A percentile compares a stretch with the other conserved stretches of the same genome.
Evolutionary conservation across 805 yeast species (phyloP).

Genomic region (Wickerhamiella slavikovae): DNA sequence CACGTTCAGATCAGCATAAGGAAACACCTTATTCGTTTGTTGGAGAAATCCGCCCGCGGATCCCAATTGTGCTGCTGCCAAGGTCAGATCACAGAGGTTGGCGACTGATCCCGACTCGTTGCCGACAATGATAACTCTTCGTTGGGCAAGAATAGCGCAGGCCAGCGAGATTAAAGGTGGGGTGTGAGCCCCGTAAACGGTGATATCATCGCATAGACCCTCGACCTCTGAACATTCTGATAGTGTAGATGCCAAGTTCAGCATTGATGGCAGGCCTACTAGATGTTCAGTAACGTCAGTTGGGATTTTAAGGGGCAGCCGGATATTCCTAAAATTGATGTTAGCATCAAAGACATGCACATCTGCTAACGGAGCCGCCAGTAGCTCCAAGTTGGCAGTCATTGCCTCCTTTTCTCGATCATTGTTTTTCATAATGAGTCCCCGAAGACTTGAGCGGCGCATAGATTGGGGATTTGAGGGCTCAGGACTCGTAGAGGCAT

Average conservation of each 20-base stretch:
- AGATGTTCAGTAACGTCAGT: slow-evolving; percentile 14
- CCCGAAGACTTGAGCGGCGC: too few relatives aligned
- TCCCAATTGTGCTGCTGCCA: slow-evolving; percentile 27
- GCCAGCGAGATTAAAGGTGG: slow-evolving; percentile 33
- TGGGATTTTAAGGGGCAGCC: slow-evolving; percentile 17
- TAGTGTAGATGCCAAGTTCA: slow-evolving; percentile 7
- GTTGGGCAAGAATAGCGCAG: slow-evolving; percentile 33
- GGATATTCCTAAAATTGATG: slow-evolving; percentile 12
- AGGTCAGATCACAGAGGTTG: slow-evolving; percentile 29
- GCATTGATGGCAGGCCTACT: slow-evolving; percentile 16
- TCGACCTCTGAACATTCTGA: slow-evolving; percentile 12
- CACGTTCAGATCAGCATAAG: slow-evolving; percentile 34
- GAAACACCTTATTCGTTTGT: slow-evolving; percentile 28
- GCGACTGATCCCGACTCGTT: slow-evolving; percentile 24
- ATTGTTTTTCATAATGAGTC: background rate
- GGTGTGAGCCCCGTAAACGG: slow-evolving; percentile 32
- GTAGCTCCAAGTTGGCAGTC: slow-evolving; percentile 3
- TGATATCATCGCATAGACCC: slow-evolving; percentile 21
- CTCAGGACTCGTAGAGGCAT: too few relatives aligned
- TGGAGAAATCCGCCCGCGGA: slow-evolving; percentile 36
- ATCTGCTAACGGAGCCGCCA: slow-evolving; percentile 7
- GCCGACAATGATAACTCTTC: slow-evolving; percentile 28
- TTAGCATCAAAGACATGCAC: slow-evolving; percentile 16
- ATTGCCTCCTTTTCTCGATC: background rate
- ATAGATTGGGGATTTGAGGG: too few relatives aligned